phyloP scores from a whole-genome alignment of 129 eudicot genomes.

The Tagetes erecta region DNA sequence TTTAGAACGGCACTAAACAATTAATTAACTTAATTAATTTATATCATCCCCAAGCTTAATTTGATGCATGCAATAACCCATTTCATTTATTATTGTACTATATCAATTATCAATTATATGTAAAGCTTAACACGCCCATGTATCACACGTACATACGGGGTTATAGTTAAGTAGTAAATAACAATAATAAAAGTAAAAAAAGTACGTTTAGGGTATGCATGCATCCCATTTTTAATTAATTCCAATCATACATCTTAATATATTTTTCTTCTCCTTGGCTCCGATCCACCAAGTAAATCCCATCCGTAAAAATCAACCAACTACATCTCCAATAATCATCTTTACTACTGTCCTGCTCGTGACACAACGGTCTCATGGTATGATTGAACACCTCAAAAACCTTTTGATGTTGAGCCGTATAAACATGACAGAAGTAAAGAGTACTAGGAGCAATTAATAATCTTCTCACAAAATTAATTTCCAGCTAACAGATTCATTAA shows the following conservation, averaged over 20 bases:
- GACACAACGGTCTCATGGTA: slow-evolving; percentile 10
- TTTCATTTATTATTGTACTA: too few relatives aligned
- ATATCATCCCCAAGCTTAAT: too few relatives aligned
- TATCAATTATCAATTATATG: too few relatives aligned
- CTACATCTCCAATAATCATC: slow-evolving; percentile 33
- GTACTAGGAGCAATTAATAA: slow-evolving; percentile 28
- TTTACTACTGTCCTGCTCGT: slow-evolving; percentile 12
- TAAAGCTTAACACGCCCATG: too few relatives aligned
- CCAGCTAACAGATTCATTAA: slow-evolving; percentile 21
- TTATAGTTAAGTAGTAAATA: too few relatives aligned
- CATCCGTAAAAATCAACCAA: slow-evolving; percentile 31
- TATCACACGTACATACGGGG: too few relatives aligned
- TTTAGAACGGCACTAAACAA: too few relatives aligned
- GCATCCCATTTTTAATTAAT: neutral
- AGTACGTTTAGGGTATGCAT: neutral
- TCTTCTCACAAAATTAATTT: slow-evolving; percentile 29
- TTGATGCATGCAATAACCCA: too few relatives aligned
- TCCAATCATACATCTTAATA: too few relatives aligned
- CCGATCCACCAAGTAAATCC: slow-evolving; percentile 27
- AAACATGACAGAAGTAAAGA: slow-evolving; percentile 35
- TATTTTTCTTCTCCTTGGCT: neutral
- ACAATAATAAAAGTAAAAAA: neutral
- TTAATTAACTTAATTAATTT: too few relatives aligned
- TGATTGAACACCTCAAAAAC: slow-evolving; percentile 31
- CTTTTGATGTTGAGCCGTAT: slow-evolving; percentile 18